Evolutionary conservation across 768 basidiomycete genomes (phyloP).

Genomic region (Suillus alpinus): DNA sequence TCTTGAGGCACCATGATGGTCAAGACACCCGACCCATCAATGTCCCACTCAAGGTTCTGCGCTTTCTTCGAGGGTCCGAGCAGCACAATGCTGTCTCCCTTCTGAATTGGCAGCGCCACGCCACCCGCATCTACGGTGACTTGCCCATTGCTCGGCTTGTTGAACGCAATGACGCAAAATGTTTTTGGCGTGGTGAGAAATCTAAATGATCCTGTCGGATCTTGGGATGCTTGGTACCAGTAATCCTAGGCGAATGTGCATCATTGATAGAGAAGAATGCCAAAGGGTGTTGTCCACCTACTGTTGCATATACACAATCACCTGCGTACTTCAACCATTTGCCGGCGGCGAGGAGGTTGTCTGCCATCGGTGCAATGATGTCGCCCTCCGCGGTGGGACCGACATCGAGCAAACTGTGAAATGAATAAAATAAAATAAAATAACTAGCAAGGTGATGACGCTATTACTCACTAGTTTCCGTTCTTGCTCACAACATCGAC

Average conservation of each 20-base stretch:
- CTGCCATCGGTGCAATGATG: conserved; percentile 46
- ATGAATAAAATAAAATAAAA: not conserved
- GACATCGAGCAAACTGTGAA: conserved; percentile 44
- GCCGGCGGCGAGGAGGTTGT: conserved; percentile 49
- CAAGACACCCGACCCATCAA: conserved; percentile 28
- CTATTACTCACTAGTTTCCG: conserved; percentile 50
- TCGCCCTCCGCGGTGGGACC: conserved; percentile 56
- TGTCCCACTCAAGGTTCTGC: conserved; percentile 30
- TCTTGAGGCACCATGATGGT: conserved; percentile 28
- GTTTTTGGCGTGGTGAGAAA: conserved; percentile 51
- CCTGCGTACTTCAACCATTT: conserved; percentile 50
- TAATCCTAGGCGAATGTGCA: conserved; percentile 33
- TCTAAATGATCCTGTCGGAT: conserved; percentile 31
- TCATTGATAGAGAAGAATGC: conserved; percentile 1
- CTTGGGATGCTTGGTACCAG: conserved; percentile 47
- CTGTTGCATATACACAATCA: conserved; percentile 52
- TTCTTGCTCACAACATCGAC: conserved; percentile 62
- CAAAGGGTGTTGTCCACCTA: conserved; percentile 20
- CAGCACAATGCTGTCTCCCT: conserved; percentile 41
- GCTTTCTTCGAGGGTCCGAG: conserved; percentile 28
- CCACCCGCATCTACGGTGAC: conserved; percentile 34
- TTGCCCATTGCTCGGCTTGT: conserved; percentile 30
- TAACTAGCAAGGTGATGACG: not conserved
- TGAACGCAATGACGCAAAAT: conserved; percentile 49
- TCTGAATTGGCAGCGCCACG: conserved; percentile 40